Base-by-base conservation (phyloP, 352 stramenopile genomes). In the Phytopythium cucurbitacearum region DNA sequence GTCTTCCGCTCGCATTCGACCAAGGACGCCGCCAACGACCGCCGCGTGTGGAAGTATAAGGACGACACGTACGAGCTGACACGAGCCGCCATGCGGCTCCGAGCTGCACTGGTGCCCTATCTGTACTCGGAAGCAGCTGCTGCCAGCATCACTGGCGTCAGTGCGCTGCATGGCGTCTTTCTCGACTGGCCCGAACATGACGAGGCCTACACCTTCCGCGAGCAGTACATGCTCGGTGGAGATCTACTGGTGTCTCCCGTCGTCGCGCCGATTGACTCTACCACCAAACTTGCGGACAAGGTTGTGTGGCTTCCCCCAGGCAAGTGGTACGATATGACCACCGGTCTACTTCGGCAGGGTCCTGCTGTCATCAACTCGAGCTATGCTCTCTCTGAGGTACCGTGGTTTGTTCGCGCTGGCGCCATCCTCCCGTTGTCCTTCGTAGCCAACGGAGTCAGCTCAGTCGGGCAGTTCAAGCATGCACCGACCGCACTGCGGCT, bases 191-290 rank as follows among this genome's bases (percentile, higher is more conserved):
- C 73, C 2, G 64, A 71, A 7, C 38, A 63, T 10, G 59, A 72
- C 9, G 64, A 68, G 40, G 69, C 71, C 21, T 80, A 76, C 51
- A 58, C 21, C 4, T 60, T 62, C 21, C 51, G 43, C 3, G 13
- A 73, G 15, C 63, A 82, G 51, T 84, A 78, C 62, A 53, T 82
- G 47, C 65, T 85, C 47, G 73, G 73, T 28, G 57, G 58, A 13
- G 52, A 67, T 33, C 44, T 83, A 34, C 43, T 84, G 4, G 57
- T 84, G 10, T 73, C 74, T 3, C 74, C 74, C 4, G 59, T 85
- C 7, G 59, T 75, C 5, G 21, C 28, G 4, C 62, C 69, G 0
- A 47, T 69, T 0, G 57, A 68, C 16, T 41, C 60, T 0, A 48
- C 44, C 9, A 71, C 62, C n/a, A 39, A 76, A 21, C 16, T 68